phyloP scores from a whole-genome alignment of 176 grass and related monocot species.

The Raddia distichophylla region DNA sequence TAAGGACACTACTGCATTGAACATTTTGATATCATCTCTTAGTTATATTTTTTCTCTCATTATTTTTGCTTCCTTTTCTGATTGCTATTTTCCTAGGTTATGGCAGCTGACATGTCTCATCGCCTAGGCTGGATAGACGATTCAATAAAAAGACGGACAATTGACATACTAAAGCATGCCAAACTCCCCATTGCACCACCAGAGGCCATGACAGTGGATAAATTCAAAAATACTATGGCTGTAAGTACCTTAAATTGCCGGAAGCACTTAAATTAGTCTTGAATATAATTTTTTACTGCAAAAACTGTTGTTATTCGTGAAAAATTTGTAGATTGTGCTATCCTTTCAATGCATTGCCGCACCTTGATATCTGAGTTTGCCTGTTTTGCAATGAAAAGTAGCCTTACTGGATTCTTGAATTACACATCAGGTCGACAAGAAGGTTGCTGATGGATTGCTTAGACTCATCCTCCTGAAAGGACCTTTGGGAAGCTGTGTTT shows the following conservation, averaged over 20 bases:
- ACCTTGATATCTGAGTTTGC: background rate
- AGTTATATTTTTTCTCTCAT: background rate
- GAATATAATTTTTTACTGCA: background rate
- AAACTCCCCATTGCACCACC: slow-evolving; percentile 87
- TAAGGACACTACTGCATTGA: slow-evolving; percentile 20
- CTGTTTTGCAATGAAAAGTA: background rate
- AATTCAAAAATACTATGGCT: slow-evolving; percentile 85
- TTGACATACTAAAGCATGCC: slow-evolving; percentile 71
- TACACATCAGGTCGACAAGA: slow-evolving; percentile 83
- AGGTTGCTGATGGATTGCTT: slow-evolving; percentile 95
- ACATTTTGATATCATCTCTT: background rate
- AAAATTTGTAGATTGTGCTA: slow-evolving; percentile 4
- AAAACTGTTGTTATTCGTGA: background rate
- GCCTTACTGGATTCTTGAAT: slow-evolving; percentile 37
- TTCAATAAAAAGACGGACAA: slow-evolving; percentile 52
- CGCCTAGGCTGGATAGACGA: slow-evolving; percentile 96
- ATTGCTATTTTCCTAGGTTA: slow-evolving; percentile 58
- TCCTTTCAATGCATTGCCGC: background rate
- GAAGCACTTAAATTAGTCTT: slow-evolving; percentile 24
- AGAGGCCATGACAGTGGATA: slow-evolving; percentile 83
- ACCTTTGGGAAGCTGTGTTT: slow-evolving; percentile 82
- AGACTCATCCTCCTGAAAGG: slow-evolving; percentile 94
- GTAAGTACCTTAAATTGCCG: slow-evolving; percentile 63
- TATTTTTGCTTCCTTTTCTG: background rate
- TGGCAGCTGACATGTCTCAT: slow-evolving; percentile 90